Evolutionary conservation across 2,329 filamentous ascomycete genomes (phyloP).

Genomic region (Neonectria magnoliae): DNA sequence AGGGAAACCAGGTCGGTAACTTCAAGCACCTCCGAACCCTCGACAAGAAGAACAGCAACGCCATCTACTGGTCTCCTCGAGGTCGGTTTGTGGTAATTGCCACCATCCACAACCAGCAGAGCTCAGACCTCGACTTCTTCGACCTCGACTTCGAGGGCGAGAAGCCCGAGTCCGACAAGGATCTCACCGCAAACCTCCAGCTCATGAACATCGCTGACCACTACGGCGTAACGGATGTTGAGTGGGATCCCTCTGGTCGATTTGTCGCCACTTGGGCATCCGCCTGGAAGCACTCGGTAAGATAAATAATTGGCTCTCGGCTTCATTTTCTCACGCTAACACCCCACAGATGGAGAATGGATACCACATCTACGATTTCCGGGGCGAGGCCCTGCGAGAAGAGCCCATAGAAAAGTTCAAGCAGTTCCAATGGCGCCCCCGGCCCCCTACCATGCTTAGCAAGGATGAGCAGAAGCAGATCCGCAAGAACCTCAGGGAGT

Average conservation of each 20-base stretch:
- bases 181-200: slow-evolving; percentile 92
- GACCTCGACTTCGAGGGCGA: slow-evolving; percentile 98
- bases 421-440: slow-evolving; percentile 94
- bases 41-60: slow-evolving; percentile 99
- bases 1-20: slow-evolving; percentile 83
- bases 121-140: slow-evolving; percentile 96
- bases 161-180: slow-evolving; percentile 92
- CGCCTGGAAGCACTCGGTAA: slow-evolving; percentile 94
- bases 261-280: slow-evolving; percentile 94
- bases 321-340: slow-evolving; percentile 21
- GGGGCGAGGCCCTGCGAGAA: slow-evolving; percentile 87
- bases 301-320: slow-evolving; percentile 45
- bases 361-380: slow-evolving; percentile 98
- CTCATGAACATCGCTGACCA: slow-evolving; percentile 94
- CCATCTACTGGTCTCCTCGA: slow-evolving; percentile 98
- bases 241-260: slow-evolving; percentile 96
- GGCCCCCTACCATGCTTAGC: slow-evolving; percentile 87
- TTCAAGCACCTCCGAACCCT: slow-evolving; percentile 96
- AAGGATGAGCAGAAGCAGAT: slow-evolving; percentile 98
- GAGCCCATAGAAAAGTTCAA: slow-evolving; percentile 97
- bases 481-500: slow-evolving; percentile 98
- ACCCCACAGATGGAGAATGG: slow-evolving; percentile 93
- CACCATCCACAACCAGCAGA: slow-evolving; percentile 91
- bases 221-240: slow-evolving; percentile 96
- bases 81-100: slow-evolving; percentile 95